Percentiles rank a stretch among this genome's conserved stretches.
Evolutionary conservation across 2,329 filamentous ascomycete species (phyloP).

Genomic region (Bretziella fagacearum): DNA sequence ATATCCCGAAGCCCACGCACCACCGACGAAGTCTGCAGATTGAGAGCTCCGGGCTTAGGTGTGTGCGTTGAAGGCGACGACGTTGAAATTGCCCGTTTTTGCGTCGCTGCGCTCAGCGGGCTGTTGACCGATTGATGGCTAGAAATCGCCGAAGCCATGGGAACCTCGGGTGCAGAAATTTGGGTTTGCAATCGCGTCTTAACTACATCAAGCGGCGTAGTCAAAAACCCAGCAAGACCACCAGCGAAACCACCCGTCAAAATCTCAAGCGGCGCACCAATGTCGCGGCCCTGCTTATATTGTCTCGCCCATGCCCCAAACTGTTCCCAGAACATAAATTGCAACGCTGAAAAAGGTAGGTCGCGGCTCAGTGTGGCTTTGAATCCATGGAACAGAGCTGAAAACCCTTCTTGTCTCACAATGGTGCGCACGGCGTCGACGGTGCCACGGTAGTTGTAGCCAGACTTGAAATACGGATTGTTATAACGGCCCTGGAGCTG

Average conservation of each 20-base stretch:
- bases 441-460: slow-evolving; percentile 88
- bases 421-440: slow-evolving; percentile 76
- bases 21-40: slow-evolving; percentile 78
- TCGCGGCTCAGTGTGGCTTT: slow-evolving; percentile 90
- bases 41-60: slow-evolving; percentile 58
- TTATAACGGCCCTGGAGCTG: slow-evolving; percentile 91
- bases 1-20: slow-evolving; percentile 70
- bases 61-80: slow-evolving; percentile 76
- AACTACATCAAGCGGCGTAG: slow-evolving; percentile 90
- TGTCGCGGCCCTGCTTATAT: slow-evolving; percentile 65
- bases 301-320: slow-evolving; percentile 65
- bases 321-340: slow-evolving; percentile 97
- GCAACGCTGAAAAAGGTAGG: slow-evolving; percentile 84
- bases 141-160: slow-evolving; percentile 16
- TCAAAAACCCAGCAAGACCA: slow-evolving; percentile 82
- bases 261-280: slow-evolving; percentile 72
- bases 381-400: slow-evolving; percentile 89
- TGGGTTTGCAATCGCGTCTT: slow-evolving; percentile 96
- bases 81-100: slow-evolving; percentile 67
- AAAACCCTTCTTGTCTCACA: slow-evolving; percentile 60
- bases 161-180: slow-evolving; percentile 31
- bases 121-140: neutral
- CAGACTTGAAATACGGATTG: slow-evolving; percentile 82
- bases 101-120: slow-evolving; percentile 20
- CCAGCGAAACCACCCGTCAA: slow-evolving; percentile 79